Evolutionary conservation across 2,329 filamentous ascomycete species (phyloP).

Genomic region (Passalora sequoiae): DNA sequence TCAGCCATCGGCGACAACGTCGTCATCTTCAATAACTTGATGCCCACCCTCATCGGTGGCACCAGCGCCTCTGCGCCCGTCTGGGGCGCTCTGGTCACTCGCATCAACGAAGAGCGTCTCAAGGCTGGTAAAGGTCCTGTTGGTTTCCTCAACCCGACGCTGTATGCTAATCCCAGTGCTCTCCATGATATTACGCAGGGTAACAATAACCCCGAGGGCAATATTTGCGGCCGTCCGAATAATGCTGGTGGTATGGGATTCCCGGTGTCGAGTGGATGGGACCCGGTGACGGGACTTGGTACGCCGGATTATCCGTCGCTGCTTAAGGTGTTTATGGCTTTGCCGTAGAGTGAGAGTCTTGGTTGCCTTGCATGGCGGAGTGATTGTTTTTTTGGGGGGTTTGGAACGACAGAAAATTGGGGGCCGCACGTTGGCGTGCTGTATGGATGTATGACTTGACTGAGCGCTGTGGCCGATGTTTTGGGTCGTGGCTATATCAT

Average conservation of each 20-base stretch:
- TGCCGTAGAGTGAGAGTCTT: constrained; percentile 7
- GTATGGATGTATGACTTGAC: too few species aligned
- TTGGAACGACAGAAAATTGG: too few species aligned
- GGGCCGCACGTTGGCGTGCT: too few species aligned
- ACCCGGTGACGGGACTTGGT: constrained; percentile 24
- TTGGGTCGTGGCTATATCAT: too few species aligned
- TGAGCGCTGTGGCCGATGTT: too few species aligned
- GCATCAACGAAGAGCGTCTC: constrained; percentile 29
- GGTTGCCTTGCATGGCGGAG: too few species aligned
- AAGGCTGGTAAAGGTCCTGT: constrained; percentile 26
- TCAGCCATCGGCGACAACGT: constrained; percentile 29
- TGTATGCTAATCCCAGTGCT: constrained; percentile 37
- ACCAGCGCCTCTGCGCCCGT: constrained; percentile 26
- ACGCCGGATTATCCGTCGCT: constrained; percentile 22
- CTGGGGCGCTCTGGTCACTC: constrained; percentile 25
- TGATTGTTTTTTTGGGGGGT: too few species aligned
- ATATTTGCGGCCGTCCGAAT: not conserved
- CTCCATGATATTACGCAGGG: constrained; percentile 37
- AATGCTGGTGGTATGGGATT: constrained; percentile 18
- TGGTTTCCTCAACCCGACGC: constrained; percentile 30
- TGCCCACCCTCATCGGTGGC: constrained; percentile 25
- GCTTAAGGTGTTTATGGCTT: constrained; percentile 19
- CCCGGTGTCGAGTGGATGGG: constrained; percentile 28
- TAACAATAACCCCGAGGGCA: constrained; percentile 29
- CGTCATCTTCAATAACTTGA: constrained; percentile 19